phyloP scores from a whole-genome alignment of 352 stramenopile species.

The Phytophthora quininea region DNA sequence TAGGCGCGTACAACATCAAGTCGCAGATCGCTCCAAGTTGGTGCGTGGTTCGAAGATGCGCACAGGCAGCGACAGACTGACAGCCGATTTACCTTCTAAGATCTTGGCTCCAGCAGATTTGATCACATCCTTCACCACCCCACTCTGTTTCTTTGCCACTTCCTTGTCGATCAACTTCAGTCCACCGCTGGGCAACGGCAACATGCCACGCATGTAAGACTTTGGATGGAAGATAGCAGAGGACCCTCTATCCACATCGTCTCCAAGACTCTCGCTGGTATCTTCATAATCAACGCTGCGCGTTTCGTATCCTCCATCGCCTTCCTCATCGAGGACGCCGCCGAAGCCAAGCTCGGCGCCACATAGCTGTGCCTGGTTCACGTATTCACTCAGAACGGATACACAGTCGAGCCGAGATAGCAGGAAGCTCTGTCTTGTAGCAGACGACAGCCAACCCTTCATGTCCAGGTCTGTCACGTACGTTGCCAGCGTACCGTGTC shows the following conservation, averaged over 20 bases:
- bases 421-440: constrained; percentile 57
- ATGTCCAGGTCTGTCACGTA: constrained; percentile 80
- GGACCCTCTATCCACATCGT: constrained; percentile 35
- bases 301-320: constrained; percentile 40
- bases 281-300: constrained; percentile 42
- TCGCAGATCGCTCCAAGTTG: constrained; percentile 84
- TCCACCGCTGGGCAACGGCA: constrained; percentile 69
- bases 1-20: constrained; percentile 82
- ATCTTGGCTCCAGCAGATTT: constrained; percentile 76
- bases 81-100: constrained; percentile 69
- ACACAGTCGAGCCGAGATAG: constrained; percentile 68
- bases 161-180: constrained; percentile 88
- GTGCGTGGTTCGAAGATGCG: constrained; percentile 87
- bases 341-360: constrained; percentile 57
- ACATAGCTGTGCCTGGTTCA: constrained; percentile 65
- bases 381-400: constrained; percentile 64
- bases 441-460: constrained; percentile 51
- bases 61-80: constrained; percentile 85
- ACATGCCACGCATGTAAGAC: constrained; percentile 83
- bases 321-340: constrained; percentile 45
- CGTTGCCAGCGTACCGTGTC: constrained; percentile 60
- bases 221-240: constrained; percentile 70
- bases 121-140: constrained; percentile 87
- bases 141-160: constrained; percentile 84
- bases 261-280: constrained; percentile 38